phyloP scores from a whole-genome alignment of 768 basidiomycete genomes.

The Boletus vermiculosoides region DNA sequence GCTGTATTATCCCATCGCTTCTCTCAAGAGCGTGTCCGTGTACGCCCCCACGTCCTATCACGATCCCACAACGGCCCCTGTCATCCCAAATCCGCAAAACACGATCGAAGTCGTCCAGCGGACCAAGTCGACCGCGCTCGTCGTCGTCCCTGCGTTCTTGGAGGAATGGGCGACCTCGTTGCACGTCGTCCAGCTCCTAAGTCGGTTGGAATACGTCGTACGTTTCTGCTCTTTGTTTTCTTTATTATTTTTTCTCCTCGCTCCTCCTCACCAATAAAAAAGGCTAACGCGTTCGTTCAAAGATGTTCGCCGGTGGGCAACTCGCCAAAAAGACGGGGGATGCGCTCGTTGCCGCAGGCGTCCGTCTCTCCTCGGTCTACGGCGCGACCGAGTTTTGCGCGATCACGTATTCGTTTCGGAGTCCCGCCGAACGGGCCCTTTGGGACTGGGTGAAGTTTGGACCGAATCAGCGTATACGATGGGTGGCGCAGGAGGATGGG shows the following conservation, averaged over 20 bases:
- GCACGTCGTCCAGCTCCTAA: conserved; percentile 17
- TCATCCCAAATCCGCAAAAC: conserved; percentile 22
- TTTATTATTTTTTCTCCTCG: too few species aligned
- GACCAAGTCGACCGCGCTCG: conserved; percentile 15
- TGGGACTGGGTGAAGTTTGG: conserved; percentile 36
- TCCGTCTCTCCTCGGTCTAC: conserved; percentile 34
- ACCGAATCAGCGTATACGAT: conserved; percentile 27
- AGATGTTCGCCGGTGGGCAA: conserved; percentile 39
- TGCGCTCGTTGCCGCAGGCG: conserved; percentile 33
- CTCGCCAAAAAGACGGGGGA: conserved; percentile 39
- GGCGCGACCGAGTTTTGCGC: conserved; percentile 40
- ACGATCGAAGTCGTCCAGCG: conserved; percentile 16
- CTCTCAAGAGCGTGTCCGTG: conserved; percentile 13
- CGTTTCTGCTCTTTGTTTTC: background rate
- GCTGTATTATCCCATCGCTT: conserved; percentile 11
- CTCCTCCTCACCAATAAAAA: too few species aligned
- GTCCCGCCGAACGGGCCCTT: conserved; percentile 24
- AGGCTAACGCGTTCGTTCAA: background rate
- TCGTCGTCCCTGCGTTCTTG: conserved; percentile 25
- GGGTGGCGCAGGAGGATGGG: conserved; percentile 37
- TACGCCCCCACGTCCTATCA: conserved; percentile 21
- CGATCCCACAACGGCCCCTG: conserved; percentile 14
- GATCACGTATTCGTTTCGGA: conserved; percentile 11
- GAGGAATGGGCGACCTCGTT: conserved; percentile 22
- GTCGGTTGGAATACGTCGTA: conserved; percentile 23